A percentile compares a stretch with the other conserved stretches of the same genome.
phyloP scores from a whole-genome alignment of 23 red algal species.

The Gracilaria gracilis region DNA sequence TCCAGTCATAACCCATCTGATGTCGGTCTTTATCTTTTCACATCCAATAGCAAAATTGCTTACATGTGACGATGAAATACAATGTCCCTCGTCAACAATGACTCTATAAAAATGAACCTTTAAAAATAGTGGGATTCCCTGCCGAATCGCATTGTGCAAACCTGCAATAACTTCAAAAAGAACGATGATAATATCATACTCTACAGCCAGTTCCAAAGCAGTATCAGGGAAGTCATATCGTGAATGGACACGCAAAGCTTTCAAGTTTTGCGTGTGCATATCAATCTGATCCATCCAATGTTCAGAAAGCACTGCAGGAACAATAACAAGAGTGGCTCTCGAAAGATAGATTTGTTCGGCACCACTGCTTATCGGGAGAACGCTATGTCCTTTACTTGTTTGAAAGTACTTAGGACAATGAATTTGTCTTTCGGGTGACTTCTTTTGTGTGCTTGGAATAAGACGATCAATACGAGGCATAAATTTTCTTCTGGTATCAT shows the following conservation, averaged over 20 bases:
- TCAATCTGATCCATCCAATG: slow-evolving; percentile 90
- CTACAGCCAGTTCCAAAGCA: slow-evolving; percentile 33
- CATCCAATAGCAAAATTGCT: slow-evolving; percentile 65
- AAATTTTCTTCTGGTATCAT: background rate
- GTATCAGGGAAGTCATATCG: slow-evolving; percentile 28
- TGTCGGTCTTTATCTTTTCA: slow-evolving; percentile 73
- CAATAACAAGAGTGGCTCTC: slow-evolving; percentile 79
- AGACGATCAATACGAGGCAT: slow-evolving; percentile 6
- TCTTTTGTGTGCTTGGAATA: background rate
- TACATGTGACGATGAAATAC: slow-evolving; percentile 38
- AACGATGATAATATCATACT: slow-evolving; percentile 84
- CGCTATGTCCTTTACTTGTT: slow-evolving; percentile 16
- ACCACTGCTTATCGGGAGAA: slow-evolving; percentile 17
- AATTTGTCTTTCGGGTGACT: slow-evolving; percentile 15
- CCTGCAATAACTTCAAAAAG: slow-evolving; percentile 68
- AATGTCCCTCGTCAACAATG: slow-evolving; percentile 96
- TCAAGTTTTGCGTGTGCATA: slow-evolving; percentile 35
- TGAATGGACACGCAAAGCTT: slow-evolving; percentile 26
- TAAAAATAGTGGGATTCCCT: slow-evolving; percentile 47
- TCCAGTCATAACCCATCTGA: slow-evolving; percentile 97
- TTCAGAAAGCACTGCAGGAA: slow-evolving; percentile 76
- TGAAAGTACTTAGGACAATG: slow-evolving; percentile 4
- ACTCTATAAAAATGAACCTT: slow-evolving; percentile 89
- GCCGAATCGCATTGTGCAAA: slow-evolving; percentile 52
- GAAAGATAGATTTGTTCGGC: slow-evolving; percentile 66